These are phyloP conservation scores for Tetraselmis striata DNA, from an alignment of 139 green algal genomes.

Conservation along the genomic window DNA sequence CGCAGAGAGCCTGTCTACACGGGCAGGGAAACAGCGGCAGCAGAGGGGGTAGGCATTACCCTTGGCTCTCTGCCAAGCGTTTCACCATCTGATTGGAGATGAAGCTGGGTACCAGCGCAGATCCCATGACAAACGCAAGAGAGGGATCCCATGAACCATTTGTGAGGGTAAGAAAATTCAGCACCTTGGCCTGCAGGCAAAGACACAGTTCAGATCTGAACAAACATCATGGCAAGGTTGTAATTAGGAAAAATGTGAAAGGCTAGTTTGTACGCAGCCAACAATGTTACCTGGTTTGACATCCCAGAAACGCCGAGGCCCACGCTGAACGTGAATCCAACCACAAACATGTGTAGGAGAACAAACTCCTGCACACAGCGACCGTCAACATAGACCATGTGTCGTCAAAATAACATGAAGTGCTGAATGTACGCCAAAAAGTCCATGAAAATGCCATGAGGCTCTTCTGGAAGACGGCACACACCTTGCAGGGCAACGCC, in stretches of 20 bases:
- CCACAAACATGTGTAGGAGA: not conserved
- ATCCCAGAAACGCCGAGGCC: not conserved
- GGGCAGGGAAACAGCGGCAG: too few species aligned
- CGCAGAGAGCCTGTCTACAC: too few species aligned
- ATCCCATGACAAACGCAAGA: constrained; percentile 71
- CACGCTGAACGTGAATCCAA: not conserved
- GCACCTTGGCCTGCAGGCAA: constrained; percentile 13
- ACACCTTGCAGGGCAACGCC: not conserved
- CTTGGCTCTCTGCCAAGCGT: not conserved
- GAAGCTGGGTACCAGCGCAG: constrained; percentile 37
- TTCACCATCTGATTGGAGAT: not conserved
- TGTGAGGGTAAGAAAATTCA: constrained; percentile 31
- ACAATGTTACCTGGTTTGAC: not conserved
- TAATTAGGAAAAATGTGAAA: too few species aligned
- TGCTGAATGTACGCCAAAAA: too few species aligned
- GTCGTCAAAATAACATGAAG: too few species aligned
- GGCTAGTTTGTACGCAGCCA: too few species aligned
- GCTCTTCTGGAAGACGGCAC: too few species aligned
- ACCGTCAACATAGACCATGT: too few species aligned
- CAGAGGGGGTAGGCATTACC: constrained; percentile 4
- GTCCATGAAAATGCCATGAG: too few species aligned
- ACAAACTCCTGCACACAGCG: not conserved
- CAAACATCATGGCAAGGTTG: too few species aligned
- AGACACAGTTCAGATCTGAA: too few species aligned
- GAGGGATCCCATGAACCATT: constrained; percentile 45